Base-by-base conservation (phyloP, 306 rosid species). In the Malus asiatica region DNA sequence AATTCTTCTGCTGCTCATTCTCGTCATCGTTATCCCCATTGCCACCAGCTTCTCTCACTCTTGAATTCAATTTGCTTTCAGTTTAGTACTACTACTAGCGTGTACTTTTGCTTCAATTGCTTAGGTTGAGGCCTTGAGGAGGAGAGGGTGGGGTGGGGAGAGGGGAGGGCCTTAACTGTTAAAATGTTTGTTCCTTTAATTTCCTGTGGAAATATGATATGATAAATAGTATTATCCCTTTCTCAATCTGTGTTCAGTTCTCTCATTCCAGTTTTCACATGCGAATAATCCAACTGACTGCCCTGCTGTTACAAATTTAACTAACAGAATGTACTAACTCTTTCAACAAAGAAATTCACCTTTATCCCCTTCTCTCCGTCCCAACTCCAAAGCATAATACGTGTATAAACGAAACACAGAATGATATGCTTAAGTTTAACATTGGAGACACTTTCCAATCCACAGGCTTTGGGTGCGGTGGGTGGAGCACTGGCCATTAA, bases 391-490 rank as follows among this genome's bases (percentile, higher is more conserved):
- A 61, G 8, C 35, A 7, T 22, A 58, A 12, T 22, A 58, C 11
- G 30, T 58, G 14, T 11, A 58, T 22, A 58, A 58, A 58, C 12
- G 63, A 15, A 58, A 22, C 63, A 29, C 63, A 58, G 23, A 58
- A 58, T 58, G 63, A 11, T 22, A n/a, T 4, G 20, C 55, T 48
- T 48, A 48, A 15, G 53, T 48, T 48, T 48, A 48, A 48, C 55
- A 16, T 48, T 48, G 55, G 55, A 48, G 15, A 48, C 55, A 48
- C n/a, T 29, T 30, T 61, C 66, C 45, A 73, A 67, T 83, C 74
- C 76, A 32, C 73, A 89, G 98, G 96, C 97, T 11, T 75, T 87
- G 44, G 98, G 97, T 60, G 98, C 97, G 73, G 98, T 83, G 8
- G 96, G 88, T 12, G 98, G 98, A 68, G 93, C 91, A 22, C 23